A percentile compares a stretch with the other conserved stretches of the same genome.
phyloP scores from a whole-genome alignment of 768 basidiomycete genomes.

The Pleurotus djamor region DNA sequence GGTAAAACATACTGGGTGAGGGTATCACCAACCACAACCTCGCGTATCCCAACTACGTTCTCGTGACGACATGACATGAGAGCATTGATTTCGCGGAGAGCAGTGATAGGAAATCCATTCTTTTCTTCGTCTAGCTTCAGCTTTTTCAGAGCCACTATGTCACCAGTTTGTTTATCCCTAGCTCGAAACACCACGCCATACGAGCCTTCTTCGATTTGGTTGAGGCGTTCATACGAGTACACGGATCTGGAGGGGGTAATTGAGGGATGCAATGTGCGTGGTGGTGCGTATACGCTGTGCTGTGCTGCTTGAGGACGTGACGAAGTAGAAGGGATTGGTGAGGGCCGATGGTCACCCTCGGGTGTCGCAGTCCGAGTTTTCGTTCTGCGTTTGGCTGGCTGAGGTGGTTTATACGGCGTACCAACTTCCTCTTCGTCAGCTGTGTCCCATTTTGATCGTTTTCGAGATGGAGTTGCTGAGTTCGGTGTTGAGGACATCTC shows the following conservation, averaged over 20 bases:
- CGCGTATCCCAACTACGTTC: slow-evolving; percentile 95
- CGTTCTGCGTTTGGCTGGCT: slow-evolving; percentile 50
- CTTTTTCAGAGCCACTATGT: slow-evolving; percentile 96
- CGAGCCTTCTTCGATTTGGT: slow-evolving; percentile 98
- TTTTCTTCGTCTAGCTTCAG: slow-evolving; percentile 99
- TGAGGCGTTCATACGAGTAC: slow-evolving; percentile 90
- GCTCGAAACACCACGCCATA: slow-evolving; percentile 99
- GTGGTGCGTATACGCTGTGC: slow-evolving; percentile 74
- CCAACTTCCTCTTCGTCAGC: slow-evolving; percentile 33
- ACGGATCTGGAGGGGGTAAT: slow-evolving; percentile 90
- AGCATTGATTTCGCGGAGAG: slow-evolving; percentile 92
- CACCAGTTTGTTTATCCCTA: slow-evolving; percentile 89
- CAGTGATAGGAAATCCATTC: slow-evolving; percentile 97
- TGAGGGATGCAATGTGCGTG: slow-evolving; percentile 72
- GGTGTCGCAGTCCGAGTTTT: slow-evolving; percentile 34
- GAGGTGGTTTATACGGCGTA: slow-evolving; percentile 24
- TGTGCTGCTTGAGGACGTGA: slow-evolving; percentile 12
- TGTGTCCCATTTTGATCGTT: slow-evolving; percentile 78
- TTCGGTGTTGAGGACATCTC: slow-evolving; percentile 25
- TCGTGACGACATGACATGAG: slow-evolving; percentile 94
- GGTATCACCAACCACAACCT: slow-evolving; percentile 98
- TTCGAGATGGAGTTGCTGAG: slow-evolving; percentile 58
- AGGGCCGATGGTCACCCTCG: slow-evolving; percentile 19
- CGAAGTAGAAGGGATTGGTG: slow-evolving; percentile 16
- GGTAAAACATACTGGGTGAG: slow-evolving; percentile 86